Percentiles rank a stretch among this genome's conserved stretches.
Conservation (phyloP, 306 rosid genomes). For the Ziziphus jujuba region DNA sequence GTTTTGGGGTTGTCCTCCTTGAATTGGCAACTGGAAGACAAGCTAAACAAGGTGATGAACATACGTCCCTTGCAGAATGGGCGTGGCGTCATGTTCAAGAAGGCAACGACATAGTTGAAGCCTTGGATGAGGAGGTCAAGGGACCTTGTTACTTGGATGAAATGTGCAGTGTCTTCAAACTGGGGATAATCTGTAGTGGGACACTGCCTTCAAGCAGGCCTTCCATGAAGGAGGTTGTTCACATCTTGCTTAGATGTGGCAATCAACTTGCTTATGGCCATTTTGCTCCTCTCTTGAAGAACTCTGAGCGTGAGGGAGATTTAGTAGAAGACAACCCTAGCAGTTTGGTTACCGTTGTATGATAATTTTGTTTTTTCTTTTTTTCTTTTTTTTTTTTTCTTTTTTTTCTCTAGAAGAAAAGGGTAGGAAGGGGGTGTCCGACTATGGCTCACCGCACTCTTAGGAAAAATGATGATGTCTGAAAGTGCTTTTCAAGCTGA, state of each 20-base stretch:
- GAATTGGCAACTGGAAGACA: constrained; percentile 72
- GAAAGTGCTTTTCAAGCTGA: no score
- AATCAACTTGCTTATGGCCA: constrained; percentile 18
- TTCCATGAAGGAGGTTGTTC: constrained; percentile 66
- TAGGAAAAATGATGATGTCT: no score
- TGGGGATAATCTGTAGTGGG: constrained; percentile 63
- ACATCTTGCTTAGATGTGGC: constrained; percentile 35
- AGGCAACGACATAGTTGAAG: constrained; percentile 41
- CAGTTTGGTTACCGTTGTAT: constrained; percentile 5
- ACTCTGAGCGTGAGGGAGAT: constrained; percentile 36
- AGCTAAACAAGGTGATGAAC: constrained; percentile 55
- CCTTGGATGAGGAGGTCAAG: constrained; percentile 55
- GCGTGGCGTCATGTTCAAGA: constrained; percentile 41
- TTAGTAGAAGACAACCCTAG: constrained; percentile 30
- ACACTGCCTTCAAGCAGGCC: constrained; percentile 54
- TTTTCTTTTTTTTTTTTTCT: no score
- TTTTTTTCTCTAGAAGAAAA: no score
- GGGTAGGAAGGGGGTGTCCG: no score
- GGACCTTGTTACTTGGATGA: constrained; percentile 44
- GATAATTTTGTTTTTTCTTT: no score
- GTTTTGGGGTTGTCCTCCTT: constrained; percentile 74
- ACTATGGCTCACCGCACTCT: no score
- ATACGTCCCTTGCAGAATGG: constrained; percentile 75
- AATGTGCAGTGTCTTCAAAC: constrained; percentile 58
- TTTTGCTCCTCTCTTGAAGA: constrained; percentile 54